Evolutionary conservation across 148 eudicot species (phyloP), one percentile per base, ranked within the genome.

Genomic region (Vaccinium darrowii): DNA sequence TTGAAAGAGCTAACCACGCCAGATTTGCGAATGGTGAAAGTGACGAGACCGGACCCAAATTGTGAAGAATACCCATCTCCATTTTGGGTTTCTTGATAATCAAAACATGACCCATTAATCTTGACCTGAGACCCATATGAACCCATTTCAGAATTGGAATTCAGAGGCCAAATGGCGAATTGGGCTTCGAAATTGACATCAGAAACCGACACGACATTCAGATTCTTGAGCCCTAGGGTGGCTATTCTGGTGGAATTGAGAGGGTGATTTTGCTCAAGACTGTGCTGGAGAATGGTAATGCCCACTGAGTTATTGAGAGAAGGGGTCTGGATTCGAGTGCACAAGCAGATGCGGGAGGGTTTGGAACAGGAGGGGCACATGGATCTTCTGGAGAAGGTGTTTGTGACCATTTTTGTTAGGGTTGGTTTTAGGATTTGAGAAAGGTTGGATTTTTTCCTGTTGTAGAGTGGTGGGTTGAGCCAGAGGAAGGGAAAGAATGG

Each of bases 221-320:
- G 88, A 84, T 96, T 94, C 58, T 79, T 89, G 25, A 96, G 88
- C 25, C 99, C 99, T 16, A 96, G 18, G 30, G 87, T 81, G 4
- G 95, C 98, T 23, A 96, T 94, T 84, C 87, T 91, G 8, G 95
- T 85, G 80, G 99, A 92, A 91, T 93, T 96, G 79, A 96, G 95
- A 3, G 94, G 99, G 91, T 96, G 99, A 1, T 92, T 92, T 52
- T 79, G 89, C 92, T 96, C 99, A 50, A 92, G 86, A 33, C 86
- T 91, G 86, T 96, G 99, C 57, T 94, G 99, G 25, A 96, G 90
- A 88, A 96, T 89, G 80, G 94, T 96, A 83, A 96, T 82, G 23
- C 89, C 86, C 4, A 94, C 91, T 3, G 90, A 84, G 89, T 93
- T 96, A 10, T 92, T 81, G 73, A 94, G 93, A 74, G n/a, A 57